These are phyloP conservation scores for Senna siamea DNA, from an alignment of 306 rosid species.

Conservation along the genomic window DNA sequence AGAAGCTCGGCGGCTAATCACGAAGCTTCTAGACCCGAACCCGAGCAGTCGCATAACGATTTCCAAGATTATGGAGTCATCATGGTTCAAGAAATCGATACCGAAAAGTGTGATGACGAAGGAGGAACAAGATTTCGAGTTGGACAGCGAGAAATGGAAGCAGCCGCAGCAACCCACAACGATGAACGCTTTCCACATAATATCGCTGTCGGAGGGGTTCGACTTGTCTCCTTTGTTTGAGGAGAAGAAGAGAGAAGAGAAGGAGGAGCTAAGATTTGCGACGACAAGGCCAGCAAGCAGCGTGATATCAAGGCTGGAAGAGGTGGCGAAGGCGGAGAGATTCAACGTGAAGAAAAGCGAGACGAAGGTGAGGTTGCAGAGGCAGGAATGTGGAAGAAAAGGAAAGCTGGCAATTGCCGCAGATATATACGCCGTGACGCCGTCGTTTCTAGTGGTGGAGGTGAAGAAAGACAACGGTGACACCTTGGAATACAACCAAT, in stretches of 20 bases:
- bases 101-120: constrained; percentile 41
- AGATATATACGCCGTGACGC: constrained; percentile 70
- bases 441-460: constrained; percentile 75
- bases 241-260: constrained; percentile 75
- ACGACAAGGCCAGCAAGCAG: constrained; percentile 73
- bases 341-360: constrained; percentile 75
- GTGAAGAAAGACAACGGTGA: constrained; percentile 83
- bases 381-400: constrained; percentile 63
- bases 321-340: constrained; percentile 62
- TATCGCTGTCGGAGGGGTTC: constrained; percentile 70
- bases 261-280: constrained; percentile 71
- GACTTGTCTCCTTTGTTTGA: constrained; percentile 77
- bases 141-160: constrained; percentile 31
- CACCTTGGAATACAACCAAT: constrained; percentile 74
- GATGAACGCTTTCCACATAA: constrained; percentile 78
- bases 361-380: constrained; percentile 64
- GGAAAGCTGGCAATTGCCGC: constrained; percentile 77
- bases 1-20: constrained; percentile 64
- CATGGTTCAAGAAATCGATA: constrained; percentile 65
- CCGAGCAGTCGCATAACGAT: constrained; percentile 57
- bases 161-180: constrained; percentile 49
- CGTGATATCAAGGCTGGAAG: constrained; percentile 73
- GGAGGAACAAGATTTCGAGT: constrained; percentile 46
- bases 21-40: constrained; percentile 79
- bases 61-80: constrained; percentile 57